Conservation (phyloP, 805 yeast genomes). For the Myxozyma vanderwaltii region DNA sequence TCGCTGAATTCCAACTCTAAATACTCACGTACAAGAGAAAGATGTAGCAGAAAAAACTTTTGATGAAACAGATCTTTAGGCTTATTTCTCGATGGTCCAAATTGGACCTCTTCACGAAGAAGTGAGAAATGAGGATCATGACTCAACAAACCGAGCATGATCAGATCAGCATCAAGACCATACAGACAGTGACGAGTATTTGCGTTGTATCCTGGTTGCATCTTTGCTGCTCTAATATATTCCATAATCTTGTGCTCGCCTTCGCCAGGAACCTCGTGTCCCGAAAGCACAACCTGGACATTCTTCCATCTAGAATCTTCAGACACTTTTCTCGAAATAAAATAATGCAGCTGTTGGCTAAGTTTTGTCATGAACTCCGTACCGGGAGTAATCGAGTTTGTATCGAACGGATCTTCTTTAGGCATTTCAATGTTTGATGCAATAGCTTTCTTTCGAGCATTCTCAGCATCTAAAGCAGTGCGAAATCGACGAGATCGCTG, state of each 20-base stretch:
- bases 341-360: constrained; percentile 78
- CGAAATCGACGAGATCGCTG: constrained; percentile 95
- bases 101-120: constrained; percentile 91
- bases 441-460: constrained; percentile 70
- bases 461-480: constrained; percentile 90
- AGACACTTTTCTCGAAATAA: constrained; percentile 82
- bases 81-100: constrained; percentile 54
- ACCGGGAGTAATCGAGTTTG: constrained; percentile 94
- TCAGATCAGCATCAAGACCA: constrained; percentile 94
- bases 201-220: constrained; percentile 72
- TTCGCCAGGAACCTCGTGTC: constrained; percentile 97
- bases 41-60: constrained; percentile 77
- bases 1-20: constrained; percentile 80
- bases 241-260: constrained; percentile 98
- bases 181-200: constrained; percentile 91
- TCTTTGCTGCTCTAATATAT: constrained; percentile 74
- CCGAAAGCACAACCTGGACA: constrained; percentile 75
- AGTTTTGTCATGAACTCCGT: constrained; percentile 93
- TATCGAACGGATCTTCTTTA: constrained; percentile 82
- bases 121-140: constrained; percentile 96
- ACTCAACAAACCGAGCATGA: constrained; percentile 85
- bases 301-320: constrained; percentile 86
- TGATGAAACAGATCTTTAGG: constrained; percentile 65
- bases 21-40: constrained; percentile 87
- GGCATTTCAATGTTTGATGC: constrained; percentile 74